Base-by-base conservation (phyloP, 1,284 basidiomycete species). In the Amylostereum areolatum region DNA sequence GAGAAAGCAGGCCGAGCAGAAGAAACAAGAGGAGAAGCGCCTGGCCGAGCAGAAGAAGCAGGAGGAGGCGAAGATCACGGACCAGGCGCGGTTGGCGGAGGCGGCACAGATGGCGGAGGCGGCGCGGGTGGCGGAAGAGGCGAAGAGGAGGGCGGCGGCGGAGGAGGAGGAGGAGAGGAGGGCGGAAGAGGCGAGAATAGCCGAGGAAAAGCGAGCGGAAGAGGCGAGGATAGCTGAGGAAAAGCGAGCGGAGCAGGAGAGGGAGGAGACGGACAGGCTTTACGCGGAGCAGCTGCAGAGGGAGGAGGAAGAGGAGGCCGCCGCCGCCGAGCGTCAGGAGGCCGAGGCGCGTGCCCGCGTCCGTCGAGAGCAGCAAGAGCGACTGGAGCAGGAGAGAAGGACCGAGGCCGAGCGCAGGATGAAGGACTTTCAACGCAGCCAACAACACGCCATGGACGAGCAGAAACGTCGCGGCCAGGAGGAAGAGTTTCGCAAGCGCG, bases 401-500 rank as follows among this genome's bases (percentile, higher is more conserved):
- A 36, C 34, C 11, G 43, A 48, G 47, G 34, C 30, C 30, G 27
- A 45, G 30, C 42, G 43, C 10, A n/a, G n/a, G n/a, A n/a, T n/a
- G n/a, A n/a, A n/a, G n/a, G n/a, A n/a, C n/a, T n/a, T n/a, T n/a
- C n/a, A n/a, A n/a, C n/a, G n/a, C n/a, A n/a, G n/a, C n/a, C n/a
- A n/a, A n/a, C 43, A 45, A 25, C 48, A 30, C 28, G 36, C 11
- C 5, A 12, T 28, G 4, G 50, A 40, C 35, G 52, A 51, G 40
- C 44, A 39, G 45, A 29, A 31, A 33, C 43, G 36, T 37, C 33
- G 39, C n/a, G 34, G 36, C 9, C 37, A 31, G 29, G 31, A 48
- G 10, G 52, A 54, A 46, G 57, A 61, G 46, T 52, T 63, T 34
- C 49, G 55, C 28, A 53, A 56, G 35, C 54, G 61, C 18, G 56